Base-by-base conservation (phyloP, 2,329 filamentous ascomycete species). In the Fusarium marasasianum region DNA sequence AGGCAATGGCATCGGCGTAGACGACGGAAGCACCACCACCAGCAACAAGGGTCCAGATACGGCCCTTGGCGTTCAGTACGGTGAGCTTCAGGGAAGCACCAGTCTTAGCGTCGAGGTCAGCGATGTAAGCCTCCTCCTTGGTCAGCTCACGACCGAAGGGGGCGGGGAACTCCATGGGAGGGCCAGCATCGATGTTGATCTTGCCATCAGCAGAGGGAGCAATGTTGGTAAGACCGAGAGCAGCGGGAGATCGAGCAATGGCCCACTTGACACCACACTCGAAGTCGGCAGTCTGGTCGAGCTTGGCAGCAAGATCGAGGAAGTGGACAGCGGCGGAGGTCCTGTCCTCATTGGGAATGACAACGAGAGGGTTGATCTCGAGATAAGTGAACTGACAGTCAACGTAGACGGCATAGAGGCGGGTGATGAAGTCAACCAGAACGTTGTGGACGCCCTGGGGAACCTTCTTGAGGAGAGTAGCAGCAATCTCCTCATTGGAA, bases 311-410 rank as follows among this genome's bases (percentile, higher is more conserved):
- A 83, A 99, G 90, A 88, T 99, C 96, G 79, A 99, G 91, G 92
- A 99, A 99, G 91, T 98, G 91, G 62, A 99, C 96, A 47, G 95
- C 93, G 66, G 96, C 96, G 67, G 95, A 98, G 78, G 96, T 98
- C 82, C 90, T 93, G 80, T 95, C 92, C 77, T 90, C 92, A 85
- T 98, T 98, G 84, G 96, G 96, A 80, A 99, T 96, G 83, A 98
- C 96, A 72, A 99, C 96, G 76, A 99, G 89, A 79, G 96, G 96
- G 91, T 99, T 99, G 90, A 99, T 99, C 87, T 99, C 96, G 79
- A 99, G 94, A 89, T 99, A 99, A 82, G 96, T 98, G 91, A 99
- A 99, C 87, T 99, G 96, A 91, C 94, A 97, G 89, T 99, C 96
- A 76, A 98, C 96, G 82, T 98, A 99, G 87, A 99, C 96, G 80